Percentiles rank a stretch among this genome's conserved stretches.
Evolutionary conservation across 371 early-diverging fungal species (phyloP).

Genomic region (Saksenaea oblongispora): DNA sequence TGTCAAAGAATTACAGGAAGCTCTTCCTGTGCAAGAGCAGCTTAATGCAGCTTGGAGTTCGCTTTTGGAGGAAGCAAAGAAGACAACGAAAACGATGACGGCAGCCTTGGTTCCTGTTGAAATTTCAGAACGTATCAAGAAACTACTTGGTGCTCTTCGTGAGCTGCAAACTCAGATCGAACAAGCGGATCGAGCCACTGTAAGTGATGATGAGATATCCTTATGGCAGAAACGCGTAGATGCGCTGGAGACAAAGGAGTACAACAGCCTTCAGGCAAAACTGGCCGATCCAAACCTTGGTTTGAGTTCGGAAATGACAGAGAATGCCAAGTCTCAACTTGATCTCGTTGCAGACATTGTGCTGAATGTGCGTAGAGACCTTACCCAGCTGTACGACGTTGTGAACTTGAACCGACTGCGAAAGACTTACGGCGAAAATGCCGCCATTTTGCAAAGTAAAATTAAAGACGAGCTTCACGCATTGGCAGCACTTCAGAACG

Average conservation of each 20-base stretch:
- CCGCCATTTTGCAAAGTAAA: constrained; percentile 6
- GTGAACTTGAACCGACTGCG: constrained; percentile 21
- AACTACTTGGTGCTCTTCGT: neutral
- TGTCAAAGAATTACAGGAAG: constrained; percentile 8
- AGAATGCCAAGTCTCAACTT: constrained; percentile 5
- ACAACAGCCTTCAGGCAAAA: neutral
- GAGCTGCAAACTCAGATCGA: constrained; percentile 1
- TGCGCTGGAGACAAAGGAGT: neutral
- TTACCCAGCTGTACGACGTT: constrained; percentile 10
- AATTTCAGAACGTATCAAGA: constrained; percentile 4
- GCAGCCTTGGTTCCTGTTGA: constrained; percentile 22
- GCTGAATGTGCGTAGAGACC: constrained; percentile 3
- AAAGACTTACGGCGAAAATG: constrained; percentile 16
- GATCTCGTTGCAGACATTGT: constrained; percentile 5
- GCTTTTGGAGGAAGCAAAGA: neutral
- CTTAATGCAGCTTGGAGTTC: constrained; percentile 16
- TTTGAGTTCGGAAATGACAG: neutral
- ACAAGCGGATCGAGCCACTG: constrained; percentile 6
- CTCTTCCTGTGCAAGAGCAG: constrained; percentile 19
- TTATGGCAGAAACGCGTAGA: constrained; percentile 1
- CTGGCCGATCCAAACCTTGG: neutral
- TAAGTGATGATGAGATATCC: constrained; percentile 12
- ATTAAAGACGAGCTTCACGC: constrained; percentile 1
- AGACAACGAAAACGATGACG: neutral
- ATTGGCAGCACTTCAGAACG: constrained; percentile 5